Conservation (phyloP, 164 flowering plant genomes). For the Paratinospora sagittata region DNA sequence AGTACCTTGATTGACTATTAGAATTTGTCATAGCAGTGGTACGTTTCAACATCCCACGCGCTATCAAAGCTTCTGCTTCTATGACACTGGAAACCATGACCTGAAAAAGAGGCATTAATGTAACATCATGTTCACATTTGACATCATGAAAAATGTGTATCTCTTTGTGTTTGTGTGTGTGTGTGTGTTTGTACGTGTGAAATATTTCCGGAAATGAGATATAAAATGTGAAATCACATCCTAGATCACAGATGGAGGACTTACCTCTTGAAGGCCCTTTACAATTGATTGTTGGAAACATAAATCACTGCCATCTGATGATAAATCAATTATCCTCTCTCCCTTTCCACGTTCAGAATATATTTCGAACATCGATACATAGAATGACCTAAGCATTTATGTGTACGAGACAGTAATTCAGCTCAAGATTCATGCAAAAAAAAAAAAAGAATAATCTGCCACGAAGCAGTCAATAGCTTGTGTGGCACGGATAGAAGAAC, state of each 20-base stretch:
- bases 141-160: neutral
- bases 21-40: constrained; percentile 73
- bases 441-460: no score
- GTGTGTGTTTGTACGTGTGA: no score
- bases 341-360: constrained; percentile 66
- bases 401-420: neutral
- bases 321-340: constrained; percentile 63
- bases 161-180: no score
- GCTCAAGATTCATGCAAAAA: neutral
- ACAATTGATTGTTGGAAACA: constrained; percentile 47
- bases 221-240: neutral
- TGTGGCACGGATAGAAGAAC: neutral
- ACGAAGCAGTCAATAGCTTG: neutral
- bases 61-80: constrained; percentile 63
- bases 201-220: neutral
- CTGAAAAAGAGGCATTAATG: constrained; percentile 27
- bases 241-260: neutral
- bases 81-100: constrained; percentile 33
- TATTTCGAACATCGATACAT: constrained; percentile 77
- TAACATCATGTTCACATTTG: neutral
- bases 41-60: constrained; percentile 60
- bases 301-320: constrained; percentile 44
- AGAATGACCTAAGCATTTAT: constrained; percentile 41
- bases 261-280: constrained; percentile 78
- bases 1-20: constrained; percentile 79